Percentiles rank a stretch among this genome's conserved stretches.
These are phyloP conservation scores for Clitoria ternatea DNA, from an alignment of 306 rosid genomes.

Conservation along the genomic window DNA sequence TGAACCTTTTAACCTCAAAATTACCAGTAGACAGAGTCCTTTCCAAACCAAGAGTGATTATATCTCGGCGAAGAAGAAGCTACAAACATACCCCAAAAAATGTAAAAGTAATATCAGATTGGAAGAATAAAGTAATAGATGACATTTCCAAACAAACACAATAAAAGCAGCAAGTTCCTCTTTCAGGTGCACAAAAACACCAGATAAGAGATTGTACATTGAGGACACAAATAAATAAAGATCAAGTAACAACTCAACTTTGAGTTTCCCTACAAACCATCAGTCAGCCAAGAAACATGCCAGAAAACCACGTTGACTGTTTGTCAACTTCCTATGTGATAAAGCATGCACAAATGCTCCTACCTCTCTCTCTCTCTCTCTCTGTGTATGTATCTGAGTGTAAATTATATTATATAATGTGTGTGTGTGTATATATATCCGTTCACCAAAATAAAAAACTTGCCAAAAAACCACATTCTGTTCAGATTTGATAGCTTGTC, in stretches of 20 bases:
- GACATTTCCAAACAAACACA: constrained; percentile 1
- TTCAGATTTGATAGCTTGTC: background rate
- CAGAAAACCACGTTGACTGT: background rate
- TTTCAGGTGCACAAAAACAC: constrained; percentile 5
- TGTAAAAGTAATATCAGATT: background rate
- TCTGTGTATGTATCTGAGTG: too few species aligned
- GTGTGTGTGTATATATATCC: too few species aligned
- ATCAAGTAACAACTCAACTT: background rate
- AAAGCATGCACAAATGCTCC: too few species aligned
- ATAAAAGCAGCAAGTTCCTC: background rate
- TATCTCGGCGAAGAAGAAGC: constrained; percentile 26
- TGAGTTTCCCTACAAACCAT: constrained; percentile 9
- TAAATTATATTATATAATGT: too few species aligned
- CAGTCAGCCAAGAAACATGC: background rate
- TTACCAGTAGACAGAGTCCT: constrained; percentile 91
- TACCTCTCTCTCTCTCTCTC: too few species aligned
- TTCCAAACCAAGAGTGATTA: constrained; percentile 62
- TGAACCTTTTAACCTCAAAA: constrained; percentile 74
- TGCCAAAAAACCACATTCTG: background rate
- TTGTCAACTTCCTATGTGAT: too few species aligned
- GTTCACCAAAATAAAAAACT: background rate
- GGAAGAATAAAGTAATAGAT: background rate
- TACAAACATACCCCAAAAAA: constrained; percentile 15
- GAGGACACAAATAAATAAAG: constrained; percentile 2
- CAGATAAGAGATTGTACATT: background rate